These are phyloP conservation scores for Pseudogymnoascus sp. DNA, from an alignment of 2,329 filamentous ascomycete genomes.

Conservation along the genomic window DNA sequence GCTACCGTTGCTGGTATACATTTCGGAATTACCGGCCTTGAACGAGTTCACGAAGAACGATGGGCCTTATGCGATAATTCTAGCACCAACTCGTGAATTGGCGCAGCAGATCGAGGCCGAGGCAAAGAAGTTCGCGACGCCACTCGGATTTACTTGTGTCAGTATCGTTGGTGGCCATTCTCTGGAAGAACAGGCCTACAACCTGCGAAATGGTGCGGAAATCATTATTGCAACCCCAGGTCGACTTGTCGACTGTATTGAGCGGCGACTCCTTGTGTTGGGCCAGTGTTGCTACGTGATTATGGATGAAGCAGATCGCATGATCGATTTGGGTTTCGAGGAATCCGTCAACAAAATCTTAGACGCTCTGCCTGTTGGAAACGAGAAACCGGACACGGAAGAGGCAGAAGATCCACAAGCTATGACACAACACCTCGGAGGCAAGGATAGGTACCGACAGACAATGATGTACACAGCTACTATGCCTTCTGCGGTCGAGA, in stretches of 20 bases:
- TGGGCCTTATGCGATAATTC: constrained; percentile 92
- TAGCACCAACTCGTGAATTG: constrained; percentile 92
- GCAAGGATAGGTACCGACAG: constrained; percentile 76
- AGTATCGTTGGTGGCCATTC: constrained; percentile 97
- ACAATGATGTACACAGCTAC: constrained; percentile 99
- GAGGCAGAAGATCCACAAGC: constrained; percentile 76
- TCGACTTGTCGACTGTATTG: constrained; percentile 93
- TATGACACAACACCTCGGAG: constrained; percentile 75
- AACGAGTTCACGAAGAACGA: constrained; percentile 84
- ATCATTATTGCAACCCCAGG: constrained; percentile 98
- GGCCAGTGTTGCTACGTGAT: constrained; percentile 98
- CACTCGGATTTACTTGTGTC: constrained; percentile 87
- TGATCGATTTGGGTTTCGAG: constrained; percentile 98
- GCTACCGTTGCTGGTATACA: constrained; percentile 87
- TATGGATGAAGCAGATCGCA: constrained; percentile 98
- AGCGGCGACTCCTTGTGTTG: constrained; percentile 81
- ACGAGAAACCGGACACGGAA: constrained; percentile 92
- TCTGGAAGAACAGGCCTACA: constrained; percentile 87
- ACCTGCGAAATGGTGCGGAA: constrained; percentile 83
- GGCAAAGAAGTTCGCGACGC: constrained; percentile 82
- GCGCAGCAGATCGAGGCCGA: constrained; percentile 96
- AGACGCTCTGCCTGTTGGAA: constrained; percentile 81
- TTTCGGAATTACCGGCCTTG: constrained; percentile 77
- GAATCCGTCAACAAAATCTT: constrained; percentile 97
- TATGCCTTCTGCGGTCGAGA: constrained; percentile 87